Evolutionary conservation across 805 yeast species (phyloP).

Genomic region (Spencermartinsiella europaea): DNA sequence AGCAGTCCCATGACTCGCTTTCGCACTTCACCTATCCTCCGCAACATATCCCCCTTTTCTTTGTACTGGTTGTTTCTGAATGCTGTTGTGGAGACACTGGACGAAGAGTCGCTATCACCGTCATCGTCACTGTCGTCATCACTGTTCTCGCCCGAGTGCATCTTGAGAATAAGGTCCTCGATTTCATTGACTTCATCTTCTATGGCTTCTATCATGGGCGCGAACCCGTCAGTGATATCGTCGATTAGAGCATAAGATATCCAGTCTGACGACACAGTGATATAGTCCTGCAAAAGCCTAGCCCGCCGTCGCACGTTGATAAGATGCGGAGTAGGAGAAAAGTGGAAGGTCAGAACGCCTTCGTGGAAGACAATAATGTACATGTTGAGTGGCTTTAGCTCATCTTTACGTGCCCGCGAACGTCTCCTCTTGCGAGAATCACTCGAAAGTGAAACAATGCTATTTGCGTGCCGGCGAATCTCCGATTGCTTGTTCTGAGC

Average conservation of each 20-base stretch:
- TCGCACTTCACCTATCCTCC: conserved; percentile 92
- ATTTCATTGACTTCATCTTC: conserved; percentile 93
- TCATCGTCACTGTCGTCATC: conserved; percentile 33
- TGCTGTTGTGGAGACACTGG: conserved; percentile 27
- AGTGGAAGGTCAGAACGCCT: conserved; percentile 91
- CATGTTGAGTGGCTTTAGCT: conserved; percentile 80
- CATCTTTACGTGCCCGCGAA: conserved; percentile 8
- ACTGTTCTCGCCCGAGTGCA: conserved; percentile 64
- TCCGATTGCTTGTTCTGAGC: neutral
- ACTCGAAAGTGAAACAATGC: neutral
- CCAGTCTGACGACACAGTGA: conserved; percentile 94
- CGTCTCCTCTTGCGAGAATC: conserved; percentile 8
- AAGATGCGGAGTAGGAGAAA: conserved; percentile 93
- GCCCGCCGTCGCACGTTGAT: conserved; percentile 93
- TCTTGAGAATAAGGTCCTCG: conserved; percentile 81
- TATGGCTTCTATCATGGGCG: conserved; percentile 90
- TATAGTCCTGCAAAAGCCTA: conserved; percentile 75
- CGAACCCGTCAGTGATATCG: conserved; percentile 96
- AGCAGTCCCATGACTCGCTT: conserved; percentile 88
- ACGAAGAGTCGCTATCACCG: conserved; percentile 17
- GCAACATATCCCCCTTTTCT: conserved; percentile 88
- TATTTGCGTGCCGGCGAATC: neutral
- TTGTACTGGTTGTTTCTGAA: conserved; percentile 37
- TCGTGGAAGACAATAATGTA: conserved; percentile 87
- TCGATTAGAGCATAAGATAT: conserved; percentile 93